Evolutionary conservation across 1,139 yeast species (phyloP).

Genomic region (Zygotorulaspora mrakii): DNA sequence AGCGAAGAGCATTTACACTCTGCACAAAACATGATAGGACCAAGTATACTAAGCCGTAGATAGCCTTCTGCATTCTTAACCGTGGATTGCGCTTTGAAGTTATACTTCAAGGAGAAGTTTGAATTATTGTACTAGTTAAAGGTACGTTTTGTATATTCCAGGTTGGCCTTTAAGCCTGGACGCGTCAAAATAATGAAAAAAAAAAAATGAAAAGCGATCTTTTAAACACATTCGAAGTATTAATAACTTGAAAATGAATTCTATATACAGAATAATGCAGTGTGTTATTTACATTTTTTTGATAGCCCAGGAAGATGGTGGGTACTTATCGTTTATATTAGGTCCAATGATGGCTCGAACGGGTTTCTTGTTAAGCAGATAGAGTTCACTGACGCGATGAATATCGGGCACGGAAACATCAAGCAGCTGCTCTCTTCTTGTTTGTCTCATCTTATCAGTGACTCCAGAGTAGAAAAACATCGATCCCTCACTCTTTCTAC

Average conservation of each 20-base stretch:
- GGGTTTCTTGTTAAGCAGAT: constrained; percentile 14
- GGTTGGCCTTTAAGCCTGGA: constrained; percentile 4
- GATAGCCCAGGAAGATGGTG: constrained; percentile 12
- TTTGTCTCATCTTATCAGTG: constrained; percentile 75
- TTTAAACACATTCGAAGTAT: too few species aligned
- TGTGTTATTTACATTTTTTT: constrained; percentile 8
- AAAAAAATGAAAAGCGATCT: background rate
- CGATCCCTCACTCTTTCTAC: constrained; percentile 75
- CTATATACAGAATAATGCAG: too few species aligned
- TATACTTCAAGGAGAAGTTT: background rate
- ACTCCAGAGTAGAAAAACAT: constrained; percentile 63
- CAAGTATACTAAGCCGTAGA: constrained; percentile 4
- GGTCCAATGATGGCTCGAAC: constrained; percentile 18
- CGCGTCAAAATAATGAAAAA: background rate
- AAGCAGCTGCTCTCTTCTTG: constrained; percentile 68
- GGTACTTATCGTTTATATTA: constrained; percentile 8
- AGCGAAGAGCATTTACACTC: constrained; percentile 26
- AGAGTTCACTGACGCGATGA: constrained; percentile 26
- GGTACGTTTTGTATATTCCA: background rate
- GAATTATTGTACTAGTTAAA: background rate
- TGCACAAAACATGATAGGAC: constrained; percentile 3
- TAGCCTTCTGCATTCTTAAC: constrained; percentile 7
- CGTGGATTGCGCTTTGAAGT: background rate
- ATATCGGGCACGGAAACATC: constrained; percentile 64
- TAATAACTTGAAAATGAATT: too few species aligned